A percentile compares a stretch with the other conserved stretches of the same genome.
These are phyloP conservation scores for Blastosporella zonata DNA, from an alignment of 1,284 basidiomycete species.

Conservation along the genomic window DNA sequence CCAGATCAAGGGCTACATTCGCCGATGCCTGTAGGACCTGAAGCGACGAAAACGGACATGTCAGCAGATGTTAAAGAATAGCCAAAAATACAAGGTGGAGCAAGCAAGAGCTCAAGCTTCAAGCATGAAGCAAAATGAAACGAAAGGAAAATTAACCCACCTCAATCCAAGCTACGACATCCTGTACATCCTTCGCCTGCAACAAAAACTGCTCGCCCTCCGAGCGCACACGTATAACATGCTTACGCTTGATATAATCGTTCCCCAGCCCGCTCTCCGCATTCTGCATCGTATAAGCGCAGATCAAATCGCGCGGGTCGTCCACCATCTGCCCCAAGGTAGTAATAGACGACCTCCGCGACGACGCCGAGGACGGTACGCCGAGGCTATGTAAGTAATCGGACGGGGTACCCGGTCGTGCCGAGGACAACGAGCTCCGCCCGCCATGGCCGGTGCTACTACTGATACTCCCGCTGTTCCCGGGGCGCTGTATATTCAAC, in stretches of 20 bases:
- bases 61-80: neutral
- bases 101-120: constrained; percentile 5
- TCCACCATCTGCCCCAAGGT: constrained; percentile 29
- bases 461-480: neutral
- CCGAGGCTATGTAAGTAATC: neutral
- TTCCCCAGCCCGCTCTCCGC: constrained; percentile 94
- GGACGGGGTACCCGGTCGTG: constrained; percentile 1
- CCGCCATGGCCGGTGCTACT: neutral
- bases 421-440: constrained; percentile 4
- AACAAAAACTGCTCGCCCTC: constrained; percentile 97
- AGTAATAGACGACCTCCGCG: constrained; percentile 6
- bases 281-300: constrained; percentile 80
- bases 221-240: constrained; percentile 91
- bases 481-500: constrained; percentile 28
- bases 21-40: constrained; percentile 89
- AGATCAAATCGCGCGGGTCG: constrained; percentile 47
- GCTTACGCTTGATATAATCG: constrained; percentile 91
- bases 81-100: no score
- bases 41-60: constrained; percentile 9
- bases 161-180: constrained; percentile 97
- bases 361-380: constrained; percentile 13
- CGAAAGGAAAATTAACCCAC: constrained; percentile 38
- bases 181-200: constrained; percentile 83
- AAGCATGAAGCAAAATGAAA: neutral
- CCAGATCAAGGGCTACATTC: constrained; percentile 91